phyloP scores from a whole-genome alignment of 805 yeast genomes.

The Barnettozyma siamensis region DNA sequence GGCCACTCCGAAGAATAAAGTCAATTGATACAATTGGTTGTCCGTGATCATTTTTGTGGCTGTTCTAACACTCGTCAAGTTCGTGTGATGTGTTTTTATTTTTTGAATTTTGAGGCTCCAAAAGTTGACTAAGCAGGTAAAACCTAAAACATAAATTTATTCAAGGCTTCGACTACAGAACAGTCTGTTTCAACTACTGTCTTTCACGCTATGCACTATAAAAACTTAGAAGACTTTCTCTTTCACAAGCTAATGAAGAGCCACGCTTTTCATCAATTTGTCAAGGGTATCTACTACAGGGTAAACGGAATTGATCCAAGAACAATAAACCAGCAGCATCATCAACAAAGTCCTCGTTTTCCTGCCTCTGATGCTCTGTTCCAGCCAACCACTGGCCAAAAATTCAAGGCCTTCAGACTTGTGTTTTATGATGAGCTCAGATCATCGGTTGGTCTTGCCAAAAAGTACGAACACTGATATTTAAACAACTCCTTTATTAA shows the following conservation, averaged over 20 bases:
- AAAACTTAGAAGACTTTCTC: conserved; percentile 43
- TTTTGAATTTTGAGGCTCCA: too few species aligned
- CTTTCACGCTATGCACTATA: conserved; percentile 18
- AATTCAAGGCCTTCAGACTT: conserved; percentile 52
- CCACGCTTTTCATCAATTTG: conserved; percentile 56
- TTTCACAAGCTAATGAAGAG: conserved; percentile 44
- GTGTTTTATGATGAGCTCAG: conserved; percentile 60
- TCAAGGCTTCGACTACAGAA: too few species aligned
- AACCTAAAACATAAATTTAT: too few species aligned
- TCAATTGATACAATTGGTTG: conserved; percentile 67
- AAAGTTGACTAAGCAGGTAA: neutral
- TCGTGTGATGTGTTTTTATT: neutral
- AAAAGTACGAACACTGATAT: conserved; percentile 14
- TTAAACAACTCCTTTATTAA: neutral
- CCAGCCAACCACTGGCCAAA: conserved; percentile 49
- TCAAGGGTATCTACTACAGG: conserved; percentile 53
- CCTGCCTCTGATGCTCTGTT: conserved; percentile 16
- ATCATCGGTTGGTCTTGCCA: conserved; percentile 42
- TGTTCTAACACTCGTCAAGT: neutral
- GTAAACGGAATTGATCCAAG: conserved; percentile 52
- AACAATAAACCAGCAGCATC: conserved; percentile 21
- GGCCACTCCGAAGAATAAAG: conserved; percentile 64
- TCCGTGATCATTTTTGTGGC: conserved; percentile 66
- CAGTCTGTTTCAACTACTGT: too few species aligned
- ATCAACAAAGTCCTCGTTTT: conserved; percentile 15